These are phyloP conservation scores for Metarhizium anisopliae DNA, from an alignment of 2,329 filamentous ascomycete genomes.

Conservation along the genomic window DNA sequence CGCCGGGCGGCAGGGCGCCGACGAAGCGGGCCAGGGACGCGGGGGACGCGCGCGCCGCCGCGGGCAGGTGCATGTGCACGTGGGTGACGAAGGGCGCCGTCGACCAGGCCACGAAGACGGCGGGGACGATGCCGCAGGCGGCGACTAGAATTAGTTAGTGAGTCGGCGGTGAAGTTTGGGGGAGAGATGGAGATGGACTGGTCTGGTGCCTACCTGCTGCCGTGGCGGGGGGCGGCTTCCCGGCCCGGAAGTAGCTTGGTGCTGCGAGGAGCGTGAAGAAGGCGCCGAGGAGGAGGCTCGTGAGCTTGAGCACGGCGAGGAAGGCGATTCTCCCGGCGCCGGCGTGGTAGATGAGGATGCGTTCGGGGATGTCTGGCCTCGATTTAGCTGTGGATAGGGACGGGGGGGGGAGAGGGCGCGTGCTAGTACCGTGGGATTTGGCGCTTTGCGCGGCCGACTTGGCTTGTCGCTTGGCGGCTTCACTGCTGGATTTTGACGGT, in stretches of 20 bases:
- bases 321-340: constrained; percentile 59
- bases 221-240: constrained; percentile 25
- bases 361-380: constrained; percentile 40
- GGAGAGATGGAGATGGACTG: not conserved
- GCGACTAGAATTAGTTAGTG: constrained; percentile 32
- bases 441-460: constrained; percentile 13
- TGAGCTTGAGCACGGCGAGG: constrained; percentile 62
- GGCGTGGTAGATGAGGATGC: constrained; percentile 65
- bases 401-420: not conserved
- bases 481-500: not conserved
- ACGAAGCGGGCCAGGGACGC: constrained; percentile 45
- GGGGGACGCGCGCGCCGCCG: constrained; percentile 52
- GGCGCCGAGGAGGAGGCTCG: constrained; percentile 58
- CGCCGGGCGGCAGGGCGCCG: constrained; percentile 32
- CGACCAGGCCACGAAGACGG: constrained; percentile 54
- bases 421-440: constrained; percentile 13
- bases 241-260: constrained; percentile 44
- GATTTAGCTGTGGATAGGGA: not conserved
- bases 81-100: constrained; percentile 64
- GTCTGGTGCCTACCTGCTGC: constrained; percentile 27
- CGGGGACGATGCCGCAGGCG: constrained; percentile 52
- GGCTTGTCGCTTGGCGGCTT: constrained; percentile 11
- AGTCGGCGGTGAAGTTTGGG: not conserved
- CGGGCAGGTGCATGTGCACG: constrained; percentile 60
- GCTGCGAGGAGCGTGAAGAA: constrained; percentile 57